A percentile compares a stretch with the other conserved stretches of the same genome.
These are phyloP conservation scores for Brasenia schreberi DNA, from an alignment of 164 flowering plant genomes.

Conservation along the genomic window DNA sequence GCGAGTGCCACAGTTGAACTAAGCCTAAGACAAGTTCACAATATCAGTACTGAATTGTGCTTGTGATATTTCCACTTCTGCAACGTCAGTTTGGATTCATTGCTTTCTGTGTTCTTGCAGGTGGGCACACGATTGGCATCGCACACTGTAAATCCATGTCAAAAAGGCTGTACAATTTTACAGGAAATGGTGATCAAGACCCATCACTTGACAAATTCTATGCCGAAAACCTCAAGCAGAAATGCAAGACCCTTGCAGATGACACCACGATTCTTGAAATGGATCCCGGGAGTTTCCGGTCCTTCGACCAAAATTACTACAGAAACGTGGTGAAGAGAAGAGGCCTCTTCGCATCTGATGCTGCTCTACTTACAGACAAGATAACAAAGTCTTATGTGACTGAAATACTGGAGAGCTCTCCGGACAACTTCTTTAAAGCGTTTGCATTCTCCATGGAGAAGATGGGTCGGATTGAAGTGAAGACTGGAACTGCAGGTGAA, in stretches of 20 bases:
- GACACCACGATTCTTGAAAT: constrained; percentile 1
- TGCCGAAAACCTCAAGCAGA: constrained; percentile 2
- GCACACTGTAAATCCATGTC: not conserved
- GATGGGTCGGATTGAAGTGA: not conserved
- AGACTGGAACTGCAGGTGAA: constrained; percentile 1
- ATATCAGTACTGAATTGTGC: not conserved
- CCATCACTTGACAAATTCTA: constrained; percentile 6
- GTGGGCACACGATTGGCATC: constrained; percentile 1
- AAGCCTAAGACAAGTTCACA: not conserved
- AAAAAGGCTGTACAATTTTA: not conserved
- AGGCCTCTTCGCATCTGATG: constrained; percentile 3
- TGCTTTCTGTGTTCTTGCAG: not conserved
- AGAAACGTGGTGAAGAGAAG: not conserved
- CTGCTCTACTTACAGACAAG: not conserved
- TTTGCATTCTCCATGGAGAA: not conserved
- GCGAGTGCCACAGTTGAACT: too few species aligned
- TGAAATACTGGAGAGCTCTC: not conserved
- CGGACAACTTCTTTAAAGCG: not conserved
- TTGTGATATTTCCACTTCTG: not conserved
- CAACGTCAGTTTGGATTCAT: not conserved
- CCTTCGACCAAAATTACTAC: constrained; percentile 1
- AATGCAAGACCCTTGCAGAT: not conserved
- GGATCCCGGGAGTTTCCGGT: constrained; percentile 5
- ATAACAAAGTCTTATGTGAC: not conserved
- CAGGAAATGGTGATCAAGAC: constrained; percentile 2